Conservation (phyloP, 208 protist species). For the Vickermania spadyakhi region DNA sequence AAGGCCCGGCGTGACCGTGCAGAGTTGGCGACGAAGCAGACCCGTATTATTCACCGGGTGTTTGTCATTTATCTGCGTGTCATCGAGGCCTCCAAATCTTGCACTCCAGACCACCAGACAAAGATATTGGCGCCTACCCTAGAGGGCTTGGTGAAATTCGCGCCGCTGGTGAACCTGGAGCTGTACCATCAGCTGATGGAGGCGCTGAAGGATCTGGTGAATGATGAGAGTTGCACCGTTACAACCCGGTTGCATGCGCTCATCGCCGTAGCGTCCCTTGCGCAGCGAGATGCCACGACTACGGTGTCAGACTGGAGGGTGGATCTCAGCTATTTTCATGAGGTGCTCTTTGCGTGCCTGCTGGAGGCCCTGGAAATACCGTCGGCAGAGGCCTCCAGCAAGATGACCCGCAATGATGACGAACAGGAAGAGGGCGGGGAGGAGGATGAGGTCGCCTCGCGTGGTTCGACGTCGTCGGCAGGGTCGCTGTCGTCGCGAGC, state of each 20-base stretch:
- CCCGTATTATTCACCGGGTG: conserved; percentile 80
- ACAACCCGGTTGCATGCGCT: conserved; percentile 85
- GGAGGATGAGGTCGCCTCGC: conserved; percentile 65
- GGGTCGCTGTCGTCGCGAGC: conserved; percentile 86
- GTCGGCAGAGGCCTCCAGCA: conserved; percentile 22
- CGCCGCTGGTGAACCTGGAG: conserved; percentile 84
- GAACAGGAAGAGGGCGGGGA: conserved; percentile 23
- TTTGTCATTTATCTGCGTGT: conserved; percentile 90
- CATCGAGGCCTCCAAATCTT: conserved; percentile 78
- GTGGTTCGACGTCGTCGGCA: conserved; percentile 73
- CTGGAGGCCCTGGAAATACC: conserved; percentile 73
- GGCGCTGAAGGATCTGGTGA: conserved; percentile 83
- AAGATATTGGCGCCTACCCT: conserved; percentile 85
- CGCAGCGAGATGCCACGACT: conserved; percentile 75
- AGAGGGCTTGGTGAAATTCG: conserved; percentile 88
- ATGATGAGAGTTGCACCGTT: conserved; percentile 61
- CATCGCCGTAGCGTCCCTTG: conserved; percentile 79
- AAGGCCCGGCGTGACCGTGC: conserved; percentile 82
- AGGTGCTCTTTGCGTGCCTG: conserved; percentile 82
- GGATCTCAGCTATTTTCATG: conserved; percentile 90
- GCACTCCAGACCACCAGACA: conserved; percentile 72
- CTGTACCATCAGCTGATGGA: conserved; percentile 84
- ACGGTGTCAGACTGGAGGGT: conserved; percentile 82
- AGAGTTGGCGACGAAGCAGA: conserved; percentile 81
- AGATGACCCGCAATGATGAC: conserved; percentile 47